phyloP scores from a whole-genome alignment of 169 alveolate genomes.

The Plasmodium cynomolgi region DNA sequence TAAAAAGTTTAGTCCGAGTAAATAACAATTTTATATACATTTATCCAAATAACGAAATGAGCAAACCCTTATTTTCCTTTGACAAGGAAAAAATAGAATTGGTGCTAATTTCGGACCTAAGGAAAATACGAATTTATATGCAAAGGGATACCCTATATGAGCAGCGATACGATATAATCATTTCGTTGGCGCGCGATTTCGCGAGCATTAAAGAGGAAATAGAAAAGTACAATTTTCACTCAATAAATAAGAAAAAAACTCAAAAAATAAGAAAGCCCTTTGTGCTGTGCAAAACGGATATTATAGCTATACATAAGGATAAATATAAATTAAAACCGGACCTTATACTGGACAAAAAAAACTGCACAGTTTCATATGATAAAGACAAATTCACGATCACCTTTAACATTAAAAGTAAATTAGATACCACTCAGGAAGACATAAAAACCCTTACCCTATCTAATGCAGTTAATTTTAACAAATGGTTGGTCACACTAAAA shows the following conservation, averaged over 20 bases:
- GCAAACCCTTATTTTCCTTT: conserved; percentile 78
- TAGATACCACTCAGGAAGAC: conserved; percentile 1
- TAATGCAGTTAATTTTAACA: conserved; percentile 70
- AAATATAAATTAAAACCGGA: conserved; percentile 80
- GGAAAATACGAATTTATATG: conserved; percentile 79
- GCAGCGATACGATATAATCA: conserved; percentile 81
- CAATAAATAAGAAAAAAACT: conserved; percentile 54
- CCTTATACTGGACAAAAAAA: conserved; percentile 73
- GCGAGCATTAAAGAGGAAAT: conserved; percentile 24
- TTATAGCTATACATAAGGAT: conserved; percentile 78
- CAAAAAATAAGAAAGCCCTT: conserved; percentile 76
- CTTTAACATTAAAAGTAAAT: conserved; percentile 44
- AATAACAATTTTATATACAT: conserved; percentile 56
- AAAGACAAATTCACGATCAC: conserved; percentile 66
- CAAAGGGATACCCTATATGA: conserved; percentile 79
- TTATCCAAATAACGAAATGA: conserved; percentile 70
- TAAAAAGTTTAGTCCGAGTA: conserved; percentile 33
- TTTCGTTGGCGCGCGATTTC: conserved; percentile 81
- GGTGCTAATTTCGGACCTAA: conserved; percentile 59
- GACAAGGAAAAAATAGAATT: conserved; percentile 73
- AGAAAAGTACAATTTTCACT: conserved; percentile 46
- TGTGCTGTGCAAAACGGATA: conserved; percentile 77
- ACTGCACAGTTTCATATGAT: conserved; percentile 68
- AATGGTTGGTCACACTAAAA: conserved; percentile 82
- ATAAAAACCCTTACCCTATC: conserved; percentile 36